Evolutionary conservation across 2,329 filamentous ascomycete species (phyloP).

Genomic region (Fusarium albosuccineum): DNA sequence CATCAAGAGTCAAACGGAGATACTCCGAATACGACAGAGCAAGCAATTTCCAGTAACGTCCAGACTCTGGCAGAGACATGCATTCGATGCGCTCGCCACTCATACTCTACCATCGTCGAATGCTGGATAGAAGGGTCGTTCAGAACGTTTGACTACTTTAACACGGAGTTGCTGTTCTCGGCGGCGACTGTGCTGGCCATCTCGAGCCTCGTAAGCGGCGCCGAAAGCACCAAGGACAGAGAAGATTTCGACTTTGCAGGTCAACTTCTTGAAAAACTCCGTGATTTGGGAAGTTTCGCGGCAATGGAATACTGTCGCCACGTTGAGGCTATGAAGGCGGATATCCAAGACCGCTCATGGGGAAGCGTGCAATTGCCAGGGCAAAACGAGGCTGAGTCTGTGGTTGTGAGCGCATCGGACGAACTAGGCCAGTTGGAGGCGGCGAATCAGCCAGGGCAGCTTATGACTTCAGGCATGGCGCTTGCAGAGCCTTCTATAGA

Average conservation of each 20-base stretch:
- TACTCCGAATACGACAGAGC: not conserved
- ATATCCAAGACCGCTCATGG: not conserved
- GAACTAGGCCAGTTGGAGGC: too few species aligned
- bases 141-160: constrained; percentile 25
- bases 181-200: constrained; percentile 26
- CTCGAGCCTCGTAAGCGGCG: constrained; percentile 2
- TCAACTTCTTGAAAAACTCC: constrained; percentile 14
- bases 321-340: not conserved
- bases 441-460: not conserved
- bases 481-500: not conserved
- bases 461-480: constrained; percentile 1
- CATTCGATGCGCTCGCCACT: constrained; percentile 24
- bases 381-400: too few species aligned
- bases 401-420: too few species aligned
- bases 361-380: not conserved
- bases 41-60: not conserved
- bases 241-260: constrained; percentile 16
- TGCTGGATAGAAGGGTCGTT: constrained; percentile 30
- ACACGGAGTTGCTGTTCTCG: constrained; percentile 31
- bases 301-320: not conserved
- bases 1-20: not conserved
- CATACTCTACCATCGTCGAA: not conserved
- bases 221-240: not conserved
- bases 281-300: constrained; percentile 13
- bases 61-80: constrained; percentile 22